These are phyloP conservation scores for Penicillium sp. DNA, from an alignment of 2,329 filamentous ascomycete genomes.

Conservation along the genomic window DNA sequence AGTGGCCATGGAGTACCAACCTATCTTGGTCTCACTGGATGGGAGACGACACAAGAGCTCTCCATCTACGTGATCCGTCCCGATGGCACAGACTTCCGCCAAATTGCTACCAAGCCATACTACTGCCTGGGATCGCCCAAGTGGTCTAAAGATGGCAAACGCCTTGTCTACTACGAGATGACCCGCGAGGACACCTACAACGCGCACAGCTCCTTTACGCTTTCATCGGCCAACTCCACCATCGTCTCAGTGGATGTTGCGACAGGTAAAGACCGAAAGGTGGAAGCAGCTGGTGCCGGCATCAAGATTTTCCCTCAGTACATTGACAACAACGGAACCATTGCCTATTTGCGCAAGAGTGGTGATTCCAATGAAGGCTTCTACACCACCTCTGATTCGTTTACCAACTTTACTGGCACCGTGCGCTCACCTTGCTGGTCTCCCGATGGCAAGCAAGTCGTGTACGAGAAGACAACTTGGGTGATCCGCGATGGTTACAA, in stretches of 20 bases:
- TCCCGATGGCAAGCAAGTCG: slow-evolving; percentile 28
- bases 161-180: slow-evolving; percentile 42
- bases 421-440: slow-evolving; percentile 34
- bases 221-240: slow-evolving; percentile 13
- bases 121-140: slow-evolving; percentile 43
- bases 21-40: slow-evolving; percentile 2
- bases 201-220: slow-evolving; percentile 25
- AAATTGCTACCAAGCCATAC: slow-evolving; percentile 32
- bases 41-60: slow-evolving; percentile 40
- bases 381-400: slow-evolving; percentile 27
- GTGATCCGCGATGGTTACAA: slow-evolving; percentile 36
- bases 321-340: slow-evolving; percentile 27
- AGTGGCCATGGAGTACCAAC: slow-evolving; percentile 38
- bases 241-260: slow-evolving; percentile 41
- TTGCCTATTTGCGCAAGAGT: slow-evolving; percentile 24
- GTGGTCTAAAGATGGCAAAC: slow-evolving; percentile 31
- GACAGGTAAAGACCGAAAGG: slow-evolving; percentile 35
- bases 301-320: slow-evolving; percentile 37
- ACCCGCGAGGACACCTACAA: slow-evolving; percentile 40
- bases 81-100: slow-evolving; percentile 40
- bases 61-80: slow-evolving; percentile 44
- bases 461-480: slow-evolving; percentile 30
- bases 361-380: slow-evolving; percentile 22
- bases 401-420: slow-evolving; percentile 5
- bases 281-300: slow-evolving; percentile 28